A percentile compares a stretch with the other conserved stretches of the same genome.
These are phyloP conservation scores for Boletus huronensis DNA, from an alignment of 768 basidiomycete genomes.

Conservation along the genomic window DNA sequence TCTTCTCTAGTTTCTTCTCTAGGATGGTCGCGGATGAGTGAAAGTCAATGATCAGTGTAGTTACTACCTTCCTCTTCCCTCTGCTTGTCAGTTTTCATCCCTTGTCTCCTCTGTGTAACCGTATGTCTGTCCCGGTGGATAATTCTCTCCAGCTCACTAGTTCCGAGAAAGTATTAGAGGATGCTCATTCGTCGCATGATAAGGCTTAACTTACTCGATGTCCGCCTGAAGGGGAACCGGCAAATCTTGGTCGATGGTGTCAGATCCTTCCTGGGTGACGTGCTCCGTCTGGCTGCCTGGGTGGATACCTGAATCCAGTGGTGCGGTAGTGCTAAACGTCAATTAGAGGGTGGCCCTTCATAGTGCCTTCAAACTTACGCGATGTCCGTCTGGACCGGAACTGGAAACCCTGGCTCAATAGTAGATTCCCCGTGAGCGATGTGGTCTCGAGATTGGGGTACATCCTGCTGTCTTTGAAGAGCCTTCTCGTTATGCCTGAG, in stretches of 20 bases:
- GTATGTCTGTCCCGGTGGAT: neutral
- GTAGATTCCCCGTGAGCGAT: neutral
- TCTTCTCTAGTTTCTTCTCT: neutral
- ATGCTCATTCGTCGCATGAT: neutral
- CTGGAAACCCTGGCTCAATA: no score
- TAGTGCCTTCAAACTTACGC: neutral
- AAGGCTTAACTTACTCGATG: neutral
- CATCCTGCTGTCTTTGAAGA: neutral
- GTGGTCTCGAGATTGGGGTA: neutral
- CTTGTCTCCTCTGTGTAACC: neutral
- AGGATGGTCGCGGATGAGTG: neutral
- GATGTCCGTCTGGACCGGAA: neutral
- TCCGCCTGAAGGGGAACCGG: neutral
- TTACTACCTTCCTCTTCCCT: neutral
- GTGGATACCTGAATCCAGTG: neutral
- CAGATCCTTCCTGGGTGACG: neutral
- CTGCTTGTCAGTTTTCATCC: neutral
- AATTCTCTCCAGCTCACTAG: neutral
- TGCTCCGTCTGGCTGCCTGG: neutral
- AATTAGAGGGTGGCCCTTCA: neutral
- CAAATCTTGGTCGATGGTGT: neutral
- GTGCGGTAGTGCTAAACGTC: neutral
- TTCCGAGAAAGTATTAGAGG: neutral
- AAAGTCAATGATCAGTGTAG: neutral
- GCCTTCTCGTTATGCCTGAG: conserved; percentile 1